A percentile compares a stretch with the other conserved stretches of the same genome.
Evolutionary conservation across 768 basidiomycete genomes (phyloP).

Genomic region (Tubosaeta sp.): DNA sequence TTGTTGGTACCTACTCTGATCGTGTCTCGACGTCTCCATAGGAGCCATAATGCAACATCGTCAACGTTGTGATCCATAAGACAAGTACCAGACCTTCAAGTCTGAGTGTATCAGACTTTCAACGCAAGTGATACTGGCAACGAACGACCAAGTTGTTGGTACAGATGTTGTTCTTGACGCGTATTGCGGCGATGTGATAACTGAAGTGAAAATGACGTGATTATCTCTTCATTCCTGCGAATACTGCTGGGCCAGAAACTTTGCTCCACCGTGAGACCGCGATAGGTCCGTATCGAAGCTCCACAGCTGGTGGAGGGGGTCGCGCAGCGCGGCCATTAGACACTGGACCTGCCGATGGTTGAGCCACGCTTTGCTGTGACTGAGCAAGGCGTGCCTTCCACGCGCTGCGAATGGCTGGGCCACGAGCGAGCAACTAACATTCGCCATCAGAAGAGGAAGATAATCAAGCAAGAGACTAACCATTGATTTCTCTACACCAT

Average conservation of each 20-base stretch:
- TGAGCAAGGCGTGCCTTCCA: constrained; percentile 67
- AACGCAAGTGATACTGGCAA: neutral
- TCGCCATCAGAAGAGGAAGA: constrained; percentile 8
- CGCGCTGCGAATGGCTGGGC: constrained; percentile 57
- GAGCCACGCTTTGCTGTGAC: constrained; percentile 24
- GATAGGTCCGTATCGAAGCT: constrained; percentile 57
- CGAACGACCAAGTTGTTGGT: constrained; percentile 1
- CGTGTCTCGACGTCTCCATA: neutral
- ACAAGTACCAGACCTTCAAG: neutral
- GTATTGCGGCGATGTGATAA: constrained; percentile 1
- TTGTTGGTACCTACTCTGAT: constrained; percentile 1
- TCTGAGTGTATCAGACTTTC: constrained; percentile 4
- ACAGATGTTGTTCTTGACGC: constrained; percentile 6
- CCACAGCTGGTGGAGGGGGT: constrained; percentile 16
- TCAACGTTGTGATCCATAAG: constrained; percentile 5
- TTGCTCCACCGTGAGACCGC: constrained; percentile 67
- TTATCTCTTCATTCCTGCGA: constrained; percentile 69
- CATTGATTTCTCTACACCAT: constrained; percentile 86
- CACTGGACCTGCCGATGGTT: constrained; percentile 19
- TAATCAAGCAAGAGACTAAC: constrained; percentile 43
- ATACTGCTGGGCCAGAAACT: constrained; percentile 57
- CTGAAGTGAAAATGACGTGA: neutral
- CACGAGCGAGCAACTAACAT: constrained; percentile 63
- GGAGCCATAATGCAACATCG: constrained; percentile 1
- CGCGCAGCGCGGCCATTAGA: constrained; percentile 23